Conservation (phyloP, 495 filamentous ascomycete genomes). For the Xylaria scruposa region DNA sequence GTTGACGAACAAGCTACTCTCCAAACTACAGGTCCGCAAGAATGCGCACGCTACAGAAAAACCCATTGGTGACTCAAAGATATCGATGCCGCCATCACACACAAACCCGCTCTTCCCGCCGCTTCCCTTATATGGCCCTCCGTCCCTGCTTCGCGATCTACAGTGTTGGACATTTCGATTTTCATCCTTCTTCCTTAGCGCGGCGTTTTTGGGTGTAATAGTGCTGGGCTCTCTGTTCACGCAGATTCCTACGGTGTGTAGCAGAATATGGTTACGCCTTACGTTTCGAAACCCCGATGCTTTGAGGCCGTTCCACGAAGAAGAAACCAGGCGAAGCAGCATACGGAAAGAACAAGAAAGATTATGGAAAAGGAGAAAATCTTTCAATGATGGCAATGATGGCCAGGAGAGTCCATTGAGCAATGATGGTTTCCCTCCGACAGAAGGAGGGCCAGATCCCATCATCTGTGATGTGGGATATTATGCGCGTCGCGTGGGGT, state of each 20-base stretch:
- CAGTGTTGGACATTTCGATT: slow-evolving; percentile 67
- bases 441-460: slow-evolving; percentile 80
- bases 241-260: slow-evolving; percentile 59
- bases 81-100: slow-evolving; percentile 60
- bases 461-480: slow-evolving; percentile 81
- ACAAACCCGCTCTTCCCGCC: slow-evolving; percentile 90
- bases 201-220: slow-evolving; percentile 77
- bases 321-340: slow-evolving; percentile 61
- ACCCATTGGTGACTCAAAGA: slow-evolving; percentile 41
- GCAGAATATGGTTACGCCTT: slow-evolving; percentile 53
- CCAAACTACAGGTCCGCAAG: slow-evolving; percentile 18
- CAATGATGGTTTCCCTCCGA: slow-evolving; percentile 66
- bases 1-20: slow-evolving; percentile 23
- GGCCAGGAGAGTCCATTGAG: slow-evolving; percentile 49
- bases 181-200: slow-evolving; percentile 74
- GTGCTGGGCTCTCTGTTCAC: slow-evolving; percentile 74
- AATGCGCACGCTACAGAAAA: slow-evolving; percentile 26
- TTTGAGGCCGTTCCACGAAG: slow-evolving; percentile 71
- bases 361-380: slow-evolving; percentile 64
- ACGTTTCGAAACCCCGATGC: slow-evolving; percentile 63
- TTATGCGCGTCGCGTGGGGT: slow-evolving; percentile 86
- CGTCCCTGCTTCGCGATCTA: slow-evolving; percentile 66
- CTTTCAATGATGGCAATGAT: slow-evolving; percentile 33
- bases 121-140: slow-evolving; percentile 81
- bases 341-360: slow-evolving; percentile 62